These are phyloP conservation scores for Chrysanthemum lavandulifolium DNA, from an alignment of 129 eudicot species.

Conservation along the genomic window DNA sequence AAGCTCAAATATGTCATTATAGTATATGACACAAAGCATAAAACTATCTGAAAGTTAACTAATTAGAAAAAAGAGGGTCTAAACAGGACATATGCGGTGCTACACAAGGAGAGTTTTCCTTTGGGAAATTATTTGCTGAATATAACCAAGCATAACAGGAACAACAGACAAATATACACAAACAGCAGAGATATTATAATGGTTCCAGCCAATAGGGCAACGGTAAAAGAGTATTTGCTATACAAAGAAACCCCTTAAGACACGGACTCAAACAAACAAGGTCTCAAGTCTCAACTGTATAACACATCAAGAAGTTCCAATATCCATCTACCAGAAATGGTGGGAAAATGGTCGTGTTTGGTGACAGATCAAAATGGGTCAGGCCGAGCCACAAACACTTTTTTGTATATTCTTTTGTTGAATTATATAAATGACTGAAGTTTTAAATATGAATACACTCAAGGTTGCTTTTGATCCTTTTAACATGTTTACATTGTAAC, in stretches of 20 bases:
- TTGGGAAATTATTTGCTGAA: too few species aligned
- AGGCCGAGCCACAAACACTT: not conserved
- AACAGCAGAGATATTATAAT: not conserved
- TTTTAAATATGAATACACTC: not conserved
- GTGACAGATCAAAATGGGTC: not conserved
- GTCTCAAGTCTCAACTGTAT: not conserved
- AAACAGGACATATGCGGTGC: too few species aligned
- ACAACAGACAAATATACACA: too few species aligned
- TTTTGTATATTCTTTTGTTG: not conserved
- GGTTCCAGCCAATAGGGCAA: not conserved
- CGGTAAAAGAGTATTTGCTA: not conserved
- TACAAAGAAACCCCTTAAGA: not conserved
- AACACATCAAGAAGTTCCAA: not conserved
- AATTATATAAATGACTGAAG: not conserved
- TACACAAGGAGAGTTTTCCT: too few species aligned
- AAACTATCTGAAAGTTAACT: not conserved
- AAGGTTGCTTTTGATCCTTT: not conserved
- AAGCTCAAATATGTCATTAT: slow-evolving; percentile 13
- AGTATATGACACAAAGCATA: not conserved
- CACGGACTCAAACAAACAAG: not conserved
- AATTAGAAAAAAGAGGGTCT: too few species aligned
- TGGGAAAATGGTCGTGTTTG: not conserved
- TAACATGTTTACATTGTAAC: not conserved
- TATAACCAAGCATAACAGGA: too few species aligned
- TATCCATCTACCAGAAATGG: slow-evolving; percentile 14